phyloP scores from a whole-genome alignment of 495 filamentous ascomycete genomes.

The Penicillium goetzii region DNA sequence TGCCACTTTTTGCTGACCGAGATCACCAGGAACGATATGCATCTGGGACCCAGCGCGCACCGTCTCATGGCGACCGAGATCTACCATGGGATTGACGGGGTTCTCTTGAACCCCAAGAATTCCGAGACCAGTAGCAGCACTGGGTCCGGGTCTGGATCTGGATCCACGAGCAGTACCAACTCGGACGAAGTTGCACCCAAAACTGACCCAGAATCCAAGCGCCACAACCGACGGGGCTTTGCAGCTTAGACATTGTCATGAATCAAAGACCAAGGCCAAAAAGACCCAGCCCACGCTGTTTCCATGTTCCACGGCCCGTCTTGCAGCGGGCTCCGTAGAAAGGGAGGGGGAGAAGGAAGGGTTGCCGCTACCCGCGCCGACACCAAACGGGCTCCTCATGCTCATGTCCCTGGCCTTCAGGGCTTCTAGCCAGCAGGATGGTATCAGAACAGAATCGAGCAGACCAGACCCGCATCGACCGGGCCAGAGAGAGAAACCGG shows the following conservation, averaged over 20 bases:
- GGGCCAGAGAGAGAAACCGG: background rate
- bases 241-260: constrained; percentile 35
- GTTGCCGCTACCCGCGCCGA: background rate
- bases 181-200: background rate
- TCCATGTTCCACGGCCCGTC: constrained; percentile 6
- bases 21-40: constrained; percentile 53
- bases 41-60: constrained; percentile 53
- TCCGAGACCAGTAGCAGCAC: background rate
- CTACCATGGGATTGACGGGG: constrained; percentile 47
- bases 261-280: constrained; percentile 8
- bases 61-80: constrained; percentile 52
- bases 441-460: background rate
- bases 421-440: background rate
- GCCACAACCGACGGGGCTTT: constrained; percentile 32
- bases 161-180: background rate
- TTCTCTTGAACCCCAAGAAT: constrained; percentile 32
- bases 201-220: background rate
- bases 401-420: background rate
- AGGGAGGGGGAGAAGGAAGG: background rate
- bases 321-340: constrained; percentile 1
- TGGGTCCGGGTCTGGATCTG: background rate
- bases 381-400: background rate
- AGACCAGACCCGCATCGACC: background rate
- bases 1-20: constrained; percentile 14
- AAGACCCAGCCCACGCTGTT: constrained; percentile 1